Evolutionary conservation across 345 rosid species (phyloP).

Genomic region (Citrus inodora): DNA sequence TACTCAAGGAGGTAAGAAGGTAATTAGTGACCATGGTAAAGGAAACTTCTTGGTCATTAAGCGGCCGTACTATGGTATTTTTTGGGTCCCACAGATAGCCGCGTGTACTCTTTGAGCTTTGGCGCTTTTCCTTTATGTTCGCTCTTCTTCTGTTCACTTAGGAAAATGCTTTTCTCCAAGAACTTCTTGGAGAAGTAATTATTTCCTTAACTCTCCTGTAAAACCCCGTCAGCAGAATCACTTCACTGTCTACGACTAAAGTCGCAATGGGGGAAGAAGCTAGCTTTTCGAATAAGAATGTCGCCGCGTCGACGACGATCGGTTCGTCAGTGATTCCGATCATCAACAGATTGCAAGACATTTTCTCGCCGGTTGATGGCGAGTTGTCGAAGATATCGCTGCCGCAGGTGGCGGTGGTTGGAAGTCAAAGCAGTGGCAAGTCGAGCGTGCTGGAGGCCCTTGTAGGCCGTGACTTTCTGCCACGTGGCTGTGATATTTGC

Average conservation of each 20-base stretch:
- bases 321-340: conserved; percentile 39
- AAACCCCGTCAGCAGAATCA: not conserved
- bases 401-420: conserved; percentile 56
- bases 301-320: conserved; percentile 3
- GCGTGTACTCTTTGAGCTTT: not conserved
- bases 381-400: conserved; percentile 26
- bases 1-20: no score
- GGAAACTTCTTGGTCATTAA: not conserved
- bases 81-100: not conserved
- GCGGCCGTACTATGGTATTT: no score
- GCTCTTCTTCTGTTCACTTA: no score
- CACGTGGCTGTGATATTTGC: conserved; percentile 45
- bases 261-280: conserved; percentile 14
- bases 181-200: not conserved
- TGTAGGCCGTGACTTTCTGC: conserved; percentile 49
- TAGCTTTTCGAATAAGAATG: not conserved
- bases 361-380: conserved; percentile 22
- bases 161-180: no score
- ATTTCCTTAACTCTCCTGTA: not conserved
- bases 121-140: no score
- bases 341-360: conserved; percentile 34
- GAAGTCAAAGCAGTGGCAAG: conserved; percentile 57
- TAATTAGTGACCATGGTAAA: no score
- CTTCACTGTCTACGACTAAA: not conserved
- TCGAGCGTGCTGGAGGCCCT: conserved; percentile 48